phyloP scores from a whole-genome alignment of 805 yeast species.

The Kazachstania taianensis region DNA sequence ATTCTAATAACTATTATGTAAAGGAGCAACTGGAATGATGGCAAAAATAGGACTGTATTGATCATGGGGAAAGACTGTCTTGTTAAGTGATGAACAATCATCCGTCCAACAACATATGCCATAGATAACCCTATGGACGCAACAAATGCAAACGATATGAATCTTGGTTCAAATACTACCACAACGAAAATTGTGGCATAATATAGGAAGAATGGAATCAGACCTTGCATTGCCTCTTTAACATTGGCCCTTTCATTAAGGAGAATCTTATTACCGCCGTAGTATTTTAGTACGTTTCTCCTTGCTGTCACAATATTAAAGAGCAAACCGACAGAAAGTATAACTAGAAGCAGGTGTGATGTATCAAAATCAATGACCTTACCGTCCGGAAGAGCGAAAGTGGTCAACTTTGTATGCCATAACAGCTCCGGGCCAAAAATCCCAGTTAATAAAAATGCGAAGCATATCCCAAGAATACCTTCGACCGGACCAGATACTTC shows the following conservation, averaged over 20 bases:
- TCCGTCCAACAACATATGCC: conserved; percentile 86
- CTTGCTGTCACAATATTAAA: conserved; percentile 64
- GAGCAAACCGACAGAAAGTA: conserved; percentile 46
- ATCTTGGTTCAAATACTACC: conserved; percentile 40
- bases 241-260: conserved; percentile 18
- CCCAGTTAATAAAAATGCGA: conserved; percentile 52
- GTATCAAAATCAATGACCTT: conserved; percentile 29
- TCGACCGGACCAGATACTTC: conserved; percentile 91
- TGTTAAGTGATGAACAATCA: conserved; percentile 79
- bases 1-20: conserved; percentile 18
- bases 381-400: conserved; percentile 8
- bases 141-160: conserved; percentile 45
- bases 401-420: conserved; percentile 45
- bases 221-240: conserved; percentile 38
- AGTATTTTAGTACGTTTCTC: conserved; percentile 44
- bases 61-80: conserved; percentile 63
- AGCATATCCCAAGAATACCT: conserved; percentile 62
- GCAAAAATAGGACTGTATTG: conserved; percentile 62
- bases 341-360: conserved; percentile 41
- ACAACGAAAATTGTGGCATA: conserved; percentile 40
- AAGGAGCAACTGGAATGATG: conserved; percentile 38
- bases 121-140: conserved; percentile 63
- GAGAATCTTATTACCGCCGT: conserved; percentile 26
- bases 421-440: conserved; percentile 50
- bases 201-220: conserved; percentile 58